Evolutionary conservation across 768 basidiomycete genomes (phyloP).

Genomic region (Rhizopogon vinicolor): DNA sequence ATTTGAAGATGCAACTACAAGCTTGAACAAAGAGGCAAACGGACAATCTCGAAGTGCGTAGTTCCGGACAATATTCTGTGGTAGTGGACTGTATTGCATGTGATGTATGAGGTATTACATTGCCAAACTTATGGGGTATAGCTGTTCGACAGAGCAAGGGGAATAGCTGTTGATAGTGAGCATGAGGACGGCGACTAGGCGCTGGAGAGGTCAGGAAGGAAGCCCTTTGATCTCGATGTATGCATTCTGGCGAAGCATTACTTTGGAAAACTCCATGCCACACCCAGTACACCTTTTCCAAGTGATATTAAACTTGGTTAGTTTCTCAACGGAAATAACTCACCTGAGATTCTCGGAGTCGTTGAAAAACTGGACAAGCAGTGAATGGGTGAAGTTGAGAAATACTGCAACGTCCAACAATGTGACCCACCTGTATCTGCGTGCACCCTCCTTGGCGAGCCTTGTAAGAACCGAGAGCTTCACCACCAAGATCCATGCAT

Average conservation of each 20-base stretch:
- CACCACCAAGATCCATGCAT: conserved; percentile 38
- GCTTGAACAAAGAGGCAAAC: conserved; percentile 61
- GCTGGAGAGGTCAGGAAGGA: conserved; percentile 21
- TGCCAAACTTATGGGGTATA: conserved; percentile 14
- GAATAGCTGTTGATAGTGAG: neutral
- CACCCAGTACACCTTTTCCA: conserved; percentile 33
- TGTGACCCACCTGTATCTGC: conserved; percentile 33
- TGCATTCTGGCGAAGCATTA: conserved; percentile 34
- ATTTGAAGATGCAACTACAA: conserved; percentile 62
- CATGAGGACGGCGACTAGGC: neutral
- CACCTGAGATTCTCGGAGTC: conserved; percentile 34
- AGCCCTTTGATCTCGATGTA: conserved; percentile 37
- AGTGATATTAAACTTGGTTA: neutral
- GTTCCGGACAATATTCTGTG: conserved; percentile 14
- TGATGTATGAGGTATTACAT: conserved; percentile 24
- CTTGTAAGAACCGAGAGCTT: conserved; percentile 36
- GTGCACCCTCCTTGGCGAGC: conserved; percentile 35
- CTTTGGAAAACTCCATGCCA: conserved; percentile 36
- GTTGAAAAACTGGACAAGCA: conserved; percentile 34
- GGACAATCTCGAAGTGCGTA: conserved; percentile 22
- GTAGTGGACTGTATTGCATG: conserved; percentile 14
- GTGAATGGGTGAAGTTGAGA: conserved; percentile 3
- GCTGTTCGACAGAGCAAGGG: conserved; percentile 1
- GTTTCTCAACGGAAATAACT: conserved; percentile 9
- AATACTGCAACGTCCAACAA: neutral